Evolutionary conservation across 495 filamentous ascomycete species (phyloP).

Genomic region (Amphirosellinia nigrospora): DNA sequence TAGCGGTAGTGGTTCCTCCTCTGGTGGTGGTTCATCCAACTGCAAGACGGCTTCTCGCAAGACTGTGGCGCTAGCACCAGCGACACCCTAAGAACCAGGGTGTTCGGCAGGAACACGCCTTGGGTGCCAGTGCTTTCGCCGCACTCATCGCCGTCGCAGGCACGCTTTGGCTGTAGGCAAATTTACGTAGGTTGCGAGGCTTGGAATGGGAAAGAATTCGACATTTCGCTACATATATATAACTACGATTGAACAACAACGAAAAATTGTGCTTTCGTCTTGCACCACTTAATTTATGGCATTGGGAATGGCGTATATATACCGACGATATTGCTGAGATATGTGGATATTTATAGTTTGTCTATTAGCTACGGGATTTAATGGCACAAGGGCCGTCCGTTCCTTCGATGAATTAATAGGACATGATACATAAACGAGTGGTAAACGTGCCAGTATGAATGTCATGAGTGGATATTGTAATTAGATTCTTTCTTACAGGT

Average conservation of each 20-base stretch:
- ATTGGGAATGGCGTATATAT: constrained; percentile 6
- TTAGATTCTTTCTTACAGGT: background rate
- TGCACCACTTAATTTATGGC: background rate
- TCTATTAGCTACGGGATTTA: constrained; percentile 6
- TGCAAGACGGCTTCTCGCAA: constrained; percentile 45
- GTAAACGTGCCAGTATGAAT: background rate
- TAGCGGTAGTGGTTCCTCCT: constrained; percentile 23
- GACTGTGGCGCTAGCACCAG: constrained; percentile 35
- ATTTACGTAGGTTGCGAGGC: background rate
- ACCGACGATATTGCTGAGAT: background rate
- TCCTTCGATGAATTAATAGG: constrained; percentile 1
- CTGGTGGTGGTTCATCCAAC: constrained; percentile 27
- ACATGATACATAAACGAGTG: background rate
- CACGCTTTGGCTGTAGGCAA: constrained; percentile 48
- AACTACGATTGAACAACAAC: background rate
- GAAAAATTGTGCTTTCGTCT: background rate
- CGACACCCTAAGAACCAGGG: constrained; percentile 38
- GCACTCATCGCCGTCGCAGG: constrained; percentile 54
- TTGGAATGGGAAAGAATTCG: constrained; percentile 6
- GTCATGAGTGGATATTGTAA: background rate
- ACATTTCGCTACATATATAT: background rate
- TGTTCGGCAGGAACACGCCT: constrained; percentile 43
- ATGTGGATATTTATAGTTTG: background rate
- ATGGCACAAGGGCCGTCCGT: constrained; percentile 4
- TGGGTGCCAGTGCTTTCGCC: constrained; percentile 57